Evolutionary conservation across 371 early-diverging fungal genomes (phyloP).

Genomic region (Mucor piriformis): DNA sequence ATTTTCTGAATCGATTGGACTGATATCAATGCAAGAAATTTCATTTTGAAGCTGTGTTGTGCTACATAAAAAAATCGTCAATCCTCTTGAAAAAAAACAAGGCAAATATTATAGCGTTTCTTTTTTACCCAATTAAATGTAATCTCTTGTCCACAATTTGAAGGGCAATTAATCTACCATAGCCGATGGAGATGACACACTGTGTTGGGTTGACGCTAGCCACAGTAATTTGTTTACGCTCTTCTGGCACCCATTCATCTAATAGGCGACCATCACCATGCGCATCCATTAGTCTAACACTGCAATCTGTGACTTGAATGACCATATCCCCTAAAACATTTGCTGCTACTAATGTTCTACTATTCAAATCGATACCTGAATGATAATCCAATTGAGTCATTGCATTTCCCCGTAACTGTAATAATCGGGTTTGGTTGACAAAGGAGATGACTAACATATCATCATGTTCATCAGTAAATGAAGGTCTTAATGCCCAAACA

Average conservation of each 20-base stretch:
- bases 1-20: constrained; percentile 46
- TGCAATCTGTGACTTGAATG: constrained; percentile 47
- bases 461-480: constrained; percentile 43
- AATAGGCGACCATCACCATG: constrained; percentile 29
- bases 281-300: constrained; percentile 42
- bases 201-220: constrained; percentile 66
- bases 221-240: constrained; percentile 54
- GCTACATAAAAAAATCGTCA: constrained; percentile 12
- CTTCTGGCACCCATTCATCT: constrained; percentile 61
- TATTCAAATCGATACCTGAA: constrained; percentile 42
- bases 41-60: constrained; percentile 58
- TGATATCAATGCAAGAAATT: constrained; percentile 78
- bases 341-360: constrained; percentile 39
- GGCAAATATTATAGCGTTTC: neutral
- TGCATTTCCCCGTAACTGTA: constrained; percentile 35
- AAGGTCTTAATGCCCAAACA: constrained; percentile 71
- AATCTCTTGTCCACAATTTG: constrained; percentile 50
- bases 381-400: constrained; percentile 34
- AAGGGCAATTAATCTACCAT: constrained; percentile 62
- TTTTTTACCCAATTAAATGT: constrained; percentile 39
- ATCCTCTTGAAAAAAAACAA: no score
- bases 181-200: constrained; percentile 68
- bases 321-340: constrained; percentile 36
- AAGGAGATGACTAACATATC: constrained; percentile 66
- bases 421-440: constrained; percentile 43